Evolutionary conservation across 257 asterid genomes (phyloP).

Genomic region (Ajuga chamaepitys): DNA sequence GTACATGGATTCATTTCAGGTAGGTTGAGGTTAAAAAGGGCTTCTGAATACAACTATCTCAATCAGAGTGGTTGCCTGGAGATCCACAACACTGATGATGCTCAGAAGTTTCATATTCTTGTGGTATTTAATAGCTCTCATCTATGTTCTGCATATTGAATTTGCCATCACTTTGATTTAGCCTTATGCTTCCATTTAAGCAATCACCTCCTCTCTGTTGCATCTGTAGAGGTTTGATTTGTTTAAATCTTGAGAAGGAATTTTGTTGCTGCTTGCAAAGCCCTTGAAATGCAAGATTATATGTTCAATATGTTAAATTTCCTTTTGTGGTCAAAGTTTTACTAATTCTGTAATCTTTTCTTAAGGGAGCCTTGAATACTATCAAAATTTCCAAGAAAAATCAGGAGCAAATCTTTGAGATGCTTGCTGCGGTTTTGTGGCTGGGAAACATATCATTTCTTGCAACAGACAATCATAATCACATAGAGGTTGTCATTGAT

Average conservation of each 20-base stretch:
- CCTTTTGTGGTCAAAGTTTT: slow-evolving; percentile 12
- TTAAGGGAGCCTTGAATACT: slow-evolving; percentile 67
- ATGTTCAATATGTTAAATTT: slow-evolving; percentile 3
- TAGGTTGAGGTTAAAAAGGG: slow-evolving; percentile 55
- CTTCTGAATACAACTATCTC: slow-evolving; percentile 68
- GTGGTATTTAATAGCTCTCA: slow-evolving; percentile 30
- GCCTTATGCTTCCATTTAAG: background rate
- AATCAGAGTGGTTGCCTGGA: slow-evolving; percentile 67
- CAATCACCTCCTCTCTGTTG: background rate
- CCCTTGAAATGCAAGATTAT: background rate
- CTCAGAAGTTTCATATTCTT: slow-evolving; percentile 57
- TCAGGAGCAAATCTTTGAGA: slow-evolving; percentile 67
- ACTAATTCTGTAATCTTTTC: slow-evolving; percentile 8
- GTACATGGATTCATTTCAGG: slow-evolving; percentile 37
- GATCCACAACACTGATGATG: slow-evolving; percentile 57
- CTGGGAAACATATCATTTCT: slow-evolving; percentile 85
- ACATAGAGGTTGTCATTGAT: slow-evolving; percentile 57
- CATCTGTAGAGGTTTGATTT: slow-evolving; percentile 12
- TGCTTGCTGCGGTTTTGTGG: slow-evolving; percentile 95
- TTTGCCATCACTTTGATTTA: background rate
- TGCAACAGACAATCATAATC: slow-evolving; percentile 58
- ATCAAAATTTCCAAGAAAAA: slow-evolving; percentile 59
- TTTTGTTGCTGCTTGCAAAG: background rate
- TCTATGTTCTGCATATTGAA: background rate
- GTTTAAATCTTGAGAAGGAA: slow-evolving; percentile 8